Percentiles rank a stretch among this genome's conserved stretches.
These are phyloP conservation scores for Acidomyces sp. DNA, from an alignment of 495 filamentous ascomycete genomes.

Conservation along the genomic window DNA sequence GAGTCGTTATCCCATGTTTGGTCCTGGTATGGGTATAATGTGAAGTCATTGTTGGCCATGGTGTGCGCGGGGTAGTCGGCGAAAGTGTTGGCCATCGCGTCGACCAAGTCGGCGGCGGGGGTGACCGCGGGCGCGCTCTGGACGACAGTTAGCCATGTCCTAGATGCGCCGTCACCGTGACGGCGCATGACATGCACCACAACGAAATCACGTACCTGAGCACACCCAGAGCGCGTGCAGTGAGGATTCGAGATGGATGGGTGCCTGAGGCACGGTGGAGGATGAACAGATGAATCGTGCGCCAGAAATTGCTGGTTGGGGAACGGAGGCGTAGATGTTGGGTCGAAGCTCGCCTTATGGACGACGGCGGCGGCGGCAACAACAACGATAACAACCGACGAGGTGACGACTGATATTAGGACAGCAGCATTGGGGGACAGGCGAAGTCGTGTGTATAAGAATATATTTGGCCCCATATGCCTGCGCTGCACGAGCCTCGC, in stretches of 20 bases:
- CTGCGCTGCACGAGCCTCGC: slow-evolving; percentile 12
- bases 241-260: neutral
- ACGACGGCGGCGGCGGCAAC: neutral
- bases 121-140: neutral
- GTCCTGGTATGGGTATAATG: slow-evolving; percentile 15
- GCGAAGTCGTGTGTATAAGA: slow-evolving; percentile 13
- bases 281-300: too few species aligned
- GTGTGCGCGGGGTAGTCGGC: slow-evolving; percentile 12
- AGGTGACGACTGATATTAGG: neutral
- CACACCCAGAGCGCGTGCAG: neutral
- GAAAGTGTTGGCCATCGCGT: slow-evolving; percentile 9
- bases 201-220: neutral
- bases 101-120: neutral
- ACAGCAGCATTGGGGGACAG: slow-evolving; percentile 4
- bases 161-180: neutral
- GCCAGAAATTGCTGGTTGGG: too few species aligned
- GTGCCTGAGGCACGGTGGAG: slow-evolving; percentile 4
- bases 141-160: too few species aligned
- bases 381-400: neutral
- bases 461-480: slow-evolving; percentile 7
- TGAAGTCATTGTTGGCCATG: slow-evolving; percentile 19
- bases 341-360: slow-evolving; percentile 1
- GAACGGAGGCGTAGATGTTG: too few species aligned
- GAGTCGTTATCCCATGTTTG: slow-evolving; percentile 9
- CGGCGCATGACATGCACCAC: neutral